phyloP scores from a whole-genome alignment of 108 stramenopile genomes.

The Fragilariopsis cylindrus region DNA sequence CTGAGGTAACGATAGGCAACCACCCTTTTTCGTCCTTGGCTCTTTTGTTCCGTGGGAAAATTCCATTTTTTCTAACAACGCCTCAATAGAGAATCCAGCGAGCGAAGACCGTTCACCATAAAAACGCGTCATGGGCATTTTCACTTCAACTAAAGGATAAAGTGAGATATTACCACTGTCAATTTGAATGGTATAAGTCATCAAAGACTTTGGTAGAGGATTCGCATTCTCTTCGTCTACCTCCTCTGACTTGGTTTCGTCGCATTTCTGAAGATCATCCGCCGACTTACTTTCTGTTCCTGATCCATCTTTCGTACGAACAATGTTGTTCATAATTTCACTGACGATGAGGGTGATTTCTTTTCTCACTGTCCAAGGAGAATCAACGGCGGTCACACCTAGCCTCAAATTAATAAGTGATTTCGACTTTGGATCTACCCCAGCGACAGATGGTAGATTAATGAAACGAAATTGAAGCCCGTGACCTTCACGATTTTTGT shows the following conservation, averaged over 20 bases:
- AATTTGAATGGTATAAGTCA: conserved; percentile 34
- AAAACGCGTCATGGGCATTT: conserved; percentile 53
- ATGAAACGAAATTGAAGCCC: conserved; percentile 42
- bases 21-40: neutral
- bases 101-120: conserved; percentile 46
- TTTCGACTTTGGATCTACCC: conserved; percentile 1
- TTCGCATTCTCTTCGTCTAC: neutral
- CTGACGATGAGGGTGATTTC: conserved; percentile 16
- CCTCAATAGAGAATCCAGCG: conserved; percentile 62
- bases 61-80: conserved; percentile 49
- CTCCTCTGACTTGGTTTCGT: neutral
- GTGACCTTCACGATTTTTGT: conserved; percentile 33
- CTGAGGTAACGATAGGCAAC: conserved; percentile 36
- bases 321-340: conserved; percentile 12
- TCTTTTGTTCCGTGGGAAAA: conserved; percentile 44
- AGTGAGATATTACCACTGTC: conserved; percentile 51
- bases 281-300: neutral
- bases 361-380: conserved; percentile 26
- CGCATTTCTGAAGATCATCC: neutral
- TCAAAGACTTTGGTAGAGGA: conserved; percentile 1
- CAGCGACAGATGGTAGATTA: conserved; percentile 28
- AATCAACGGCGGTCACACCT: conserved; percentile 29
- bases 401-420: conserved; percentile 26
- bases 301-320: neutral
- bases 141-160: conserved; percentile 43